Evolutionary conservation across 345 rosid genomes (phyloP).

Genomic region (Clarkia xantiana): DNA sequence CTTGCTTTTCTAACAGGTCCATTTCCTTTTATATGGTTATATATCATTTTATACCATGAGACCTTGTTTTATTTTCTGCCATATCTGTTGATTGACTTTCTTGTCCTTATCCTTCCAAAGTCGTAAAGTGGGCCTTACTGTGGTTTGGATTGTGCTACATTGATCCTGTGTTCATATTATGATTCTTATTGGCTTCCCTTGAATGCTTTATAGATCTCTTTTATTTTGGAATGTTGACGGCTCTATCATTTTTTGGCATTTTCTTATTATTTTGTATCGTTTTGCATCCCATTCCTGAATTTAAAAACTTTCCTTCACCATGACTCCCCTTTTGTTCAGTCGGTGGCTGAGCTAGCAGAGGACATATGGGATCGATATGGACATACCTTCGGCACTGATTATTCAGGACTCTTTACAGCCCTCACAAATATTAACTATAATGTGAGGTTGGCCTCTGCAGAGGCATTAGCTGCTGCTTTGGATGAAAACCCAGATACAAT

Average conservation of each 20-base stretch:
- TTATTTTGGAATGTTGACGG: not conserved
- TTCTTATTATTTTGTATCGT: not conserved
- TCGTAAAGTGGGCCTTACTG: no score
- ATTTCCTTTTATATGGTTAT: no score
- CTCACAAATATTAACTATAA: constrained; percentile 75
- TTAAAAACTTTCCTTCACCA: not conserved
- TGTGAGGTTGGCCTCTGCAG: constrained; percentile 83
- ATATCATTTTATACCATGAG: no score
- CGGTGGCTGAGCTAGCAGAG: constrained; percentile 81
- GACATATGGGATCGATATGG: constrained; percentile 96
- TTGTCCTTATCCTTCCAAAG: no score
- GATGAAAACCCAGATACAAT: constrained; percentile 78
- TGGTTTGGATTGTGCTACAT: no score
- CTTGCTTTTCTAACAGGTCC: no score
- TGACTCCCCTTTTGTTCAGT: constrained; percentile 26
- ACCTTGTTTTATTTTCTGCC: no score
- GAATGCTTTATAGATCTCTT: not conserved
- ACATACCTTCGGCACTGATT: constrained; percentile 73
- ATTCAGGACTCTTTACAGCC: constrained; percentile 76
- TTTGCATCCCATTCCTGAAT: not conserved
- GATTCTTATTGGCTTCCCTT: no score
- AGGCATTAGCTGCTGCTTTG: constrained; percentile 93
- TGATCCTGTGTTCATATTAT: no score
- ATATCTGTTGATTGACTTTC: no score
- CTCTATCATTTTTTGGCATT: not conserved